phyloP scores from a whole-genome alignment of 495 filamentous ascomycete genomes.

The Podospora fimiseda region DNA sequence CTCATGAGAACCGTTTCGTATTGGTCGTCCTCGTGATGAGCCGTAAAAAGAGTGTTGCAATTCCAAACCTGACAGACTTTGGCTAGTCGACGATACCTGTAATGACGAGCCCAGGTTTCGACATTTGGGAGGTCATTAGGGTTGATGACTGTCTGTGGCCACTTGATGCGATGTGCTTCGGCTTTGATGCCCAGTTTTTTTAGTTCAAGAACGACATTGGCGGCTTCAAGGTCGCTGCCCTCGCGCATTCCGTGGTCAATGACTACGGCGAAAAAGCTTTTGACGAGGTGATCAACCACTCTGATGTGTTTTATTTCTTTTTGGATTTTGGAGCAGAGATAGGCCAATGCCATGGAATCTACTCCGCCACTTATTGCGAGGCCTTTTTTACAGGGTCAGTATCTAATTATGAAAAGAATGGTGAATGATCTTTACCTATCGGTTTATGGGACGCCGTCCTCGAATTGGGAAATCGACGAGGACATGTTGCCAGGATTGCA shows the following conservation, averaged over 20 bases:
- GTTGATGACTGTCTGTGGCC: slow-evolving; percentile 26
- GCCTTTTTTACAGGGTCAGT: slow-evolving; percentile 38
- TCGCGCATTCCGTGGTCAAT: slow-evolving; percentile 71
- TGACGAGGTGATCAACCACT: slow-evolving; percentile 31
- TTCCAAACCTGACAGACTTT: slow-evolving; percentile 43
- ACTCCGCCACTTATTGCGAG: slow-evolving; percentile 88
- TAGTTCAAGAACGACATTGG: slow-evolving; percentile 51
- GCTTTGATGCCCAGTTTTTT: slow-evolving; percentile 22
- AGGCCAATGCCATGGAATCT: slow-evolving; percentile 91
- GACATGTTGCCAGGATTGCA: slow-evolving; percentile 45
- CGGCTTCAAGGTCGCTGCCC: slow-evolving; percentile 64
- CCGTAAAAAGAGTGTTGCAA: slow-evolving; percentile 58
- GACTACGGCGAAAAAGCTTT: slow-evolving; percentile 57
- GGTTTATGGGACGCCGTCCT: slow-evolving; percentile 18
- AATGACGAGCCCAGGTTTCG: slow-evolving; percentile 69
- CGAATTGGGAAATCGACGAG: slow-evolving; percentile 32
- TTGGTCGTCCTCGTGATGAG: slow-evolving; percentile 80
- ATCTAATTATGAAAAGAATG: not conserved
- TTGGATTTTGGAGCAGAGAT: slow-evolving; percentile 50
- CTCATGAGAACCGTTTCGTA: slow-evolving; percentile 83
- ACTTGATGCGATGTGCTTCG: slow-evolving; percentile 27
- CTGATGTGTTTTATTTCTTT: slow-evolving; percentile 19
- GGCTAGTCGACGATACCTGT: slow-evolving; percentile 68
- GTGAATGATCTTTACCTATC: slow-evolving; percentile 27
- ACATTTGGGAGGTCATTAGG: slow-evolving; percentile 53